Percentiles rank a stretch among this genome's conserved stretches.
Evolutionary conservation across 306 rosid species (phyloP).

Genomic region (Lablab purpureus): DNA sequence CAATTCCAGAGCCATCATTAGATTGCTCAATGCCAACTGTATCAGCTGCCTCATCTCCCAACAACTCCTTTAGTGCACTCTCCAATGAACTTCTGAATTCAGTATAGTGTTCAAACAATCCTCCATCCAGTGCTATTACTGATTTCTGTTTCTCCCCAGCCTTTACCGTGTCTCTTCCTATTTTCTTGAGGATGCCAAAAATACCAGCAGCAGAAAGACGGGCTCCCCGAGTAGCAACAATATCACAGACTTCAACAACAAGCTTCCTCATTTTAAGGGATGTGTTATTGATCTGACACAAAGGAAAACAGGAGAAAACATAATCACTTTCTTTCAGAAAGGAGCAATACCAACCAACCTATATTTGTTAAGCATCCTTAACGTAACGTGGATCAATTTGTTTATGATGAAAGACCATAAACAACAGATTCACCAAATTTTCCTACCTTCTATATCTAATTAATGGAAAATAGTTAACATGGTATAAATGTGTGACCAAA

Average conservation of each 20-base stretch:
- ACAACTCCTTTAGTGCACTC: conserved; percentile 77
- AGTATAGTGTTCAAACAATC: conserved; percentile 83
- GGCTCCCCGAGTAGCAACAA: conserved; percentile 88
- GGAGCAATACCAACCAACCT: conserved; percentile 9
- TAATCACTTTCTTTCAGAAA: not conserved
- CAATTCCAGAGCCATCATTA: conserved; percentile 93
- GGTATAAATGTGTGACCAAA: not conserved
- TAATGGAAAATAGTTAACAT: not conserved
- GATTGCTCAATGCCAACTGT: conserved; percentile 68
- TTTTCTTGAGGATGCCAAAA: conserved; percentile 81
- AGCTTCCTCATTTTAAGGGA: conserved; percentile 79
- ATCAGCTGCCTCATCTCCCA: conserved; percentile 76
- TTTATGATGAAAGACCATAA: conserved; percentile 13
- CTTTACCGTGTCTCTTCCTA: conserved; percentile 78
- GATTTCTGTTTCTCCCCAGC: conserved; percentile 77
- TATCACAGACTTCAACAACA: conserved; percentile 66
- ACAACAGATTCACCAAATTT: conserved; percentile 17
- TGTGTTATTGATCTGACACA: conserved; percentile 70
- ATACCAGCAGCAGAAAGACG: conserved; percentile 91
- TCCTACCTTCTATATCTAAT: conserved; percentile 11
- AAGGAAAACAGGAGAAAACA: conserved; percentile 7
- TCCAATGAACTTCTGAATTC: conserved; percentile 81
- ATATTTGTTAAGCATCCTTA: not conserved
- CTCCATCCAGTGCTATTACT: conserved; percentile 90
- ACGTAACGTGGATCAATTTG: not conserved